Base-by-base conservation (phyloP, 2,329 filamentous ascomycete genomes). In the Coniochaeta prunicola region DNA sequence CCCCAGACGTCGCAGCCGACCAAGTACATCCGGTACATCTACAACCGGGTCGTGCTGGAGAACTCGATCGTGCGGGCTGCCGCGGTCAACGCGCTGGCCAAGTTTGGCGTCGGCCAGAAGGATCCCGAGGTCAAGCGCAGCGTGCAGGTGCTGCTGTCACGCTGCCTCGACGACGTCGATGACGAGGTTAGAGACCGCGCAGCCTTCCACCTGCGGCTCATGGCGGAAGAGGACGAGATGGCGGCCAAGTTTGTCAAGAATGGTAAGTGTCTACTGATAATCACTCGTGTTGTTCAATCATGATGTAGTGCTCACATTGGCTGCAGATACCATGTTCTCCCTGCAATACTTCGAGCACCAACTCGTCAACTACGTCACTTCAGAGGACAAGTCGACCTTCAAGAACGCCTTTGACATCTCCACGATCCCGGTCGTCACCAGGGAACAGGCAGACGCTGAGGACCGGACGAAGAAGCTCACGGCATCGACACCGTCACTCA, bases 11-110 rank as follows among this genome's bases (percentile, higher is more conserved):
- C 90, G 17, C 91, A 97, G 68, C 94, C 94, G 0, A 97, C 94
- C 59, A 97, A 99, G 81, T 99, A 97, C 73, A 96, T 99, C 67
- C 90, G 94, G 59, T 99, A 97, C 75, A 99, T 99, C 70, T 99
- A 99, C 80, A 99, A 99, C 78, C 86, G 94, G 60, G 93, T 99
- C 24, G 94, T 99, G 17, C 78, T 99, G 57, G 94, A 99, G 76
- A 99, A 99, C 71, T 92, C 94, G 42, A 92, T 97, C 63, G 92
- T 99, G 21, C 85, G 94, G 66, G 94, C 94, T 55, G 92, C 94
- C 10, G 94, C 94, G 57, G 96, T 97, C 26, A 97, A 94, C 26
- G 94, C 94, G 2, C 77, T 99, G 62, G 91, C 93, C 68, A 99
- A 97, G 75, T 99, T 99, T 70, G 94, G 94, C 67, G 93, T 97